Evolutionary conservation across 306 rosid genomes (phyloP).

Genomic region (Lotus japonicus): DNA sequence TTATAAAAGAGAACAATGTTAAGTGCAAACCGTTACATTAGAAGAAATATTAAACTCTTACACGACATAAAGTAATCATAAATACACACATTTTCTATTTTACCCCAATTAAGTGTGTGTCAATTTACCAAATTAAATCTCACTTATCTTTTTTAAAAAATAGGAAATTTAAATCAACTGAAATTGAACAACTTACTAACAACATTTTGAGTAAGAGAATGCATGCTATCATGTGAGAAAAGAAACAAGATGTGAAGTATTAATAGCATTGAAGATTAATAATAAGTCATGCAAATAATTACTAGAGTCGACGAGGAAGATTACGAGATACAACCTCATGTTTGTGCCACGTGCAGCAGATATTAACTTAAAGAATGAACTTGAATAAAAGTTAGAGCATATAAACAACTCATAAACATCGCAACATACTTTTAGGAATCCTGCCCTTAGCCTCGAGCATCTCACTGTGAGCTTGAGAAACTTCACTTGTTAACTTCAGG

Average conservation of each 20-base stretch:
- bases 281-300: too few species aligned
- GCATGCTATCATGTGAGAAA: neutral
- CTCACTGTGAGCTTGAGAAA: constrained; percentile 50
- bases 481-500: constrained; percentile 33
- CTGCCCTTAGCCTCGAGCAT: constrained; percentile 35
- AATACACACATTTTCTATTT: neutral
- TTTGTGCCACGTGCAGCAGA: too few species aligned
- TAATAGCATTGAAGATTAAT: neutral
- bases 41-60: neutral
- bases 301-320: too few species aligned
- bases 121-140: neutral
- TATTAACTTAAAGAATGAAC: neutral
- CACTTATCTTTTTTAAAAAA: neutral
- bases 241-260: neutral
- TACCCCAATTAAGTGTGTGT: too few species aligned
- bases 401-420: neutral
- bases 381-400: neutral
- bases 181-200: neutral
- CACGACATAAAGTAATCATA: neutral
- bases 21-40: neutral
- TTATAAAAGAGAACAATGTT: neutral
- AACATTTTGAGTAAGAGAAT: neutral
- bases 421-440: constrained; percentile 41
- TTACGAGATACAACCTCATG: too few species aligned
- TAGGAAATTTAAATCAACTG: neutral